phyloP scores from a whole-genome alignment of 768 basidiomycete species.

The Podaxis pistillaris region DNA sequence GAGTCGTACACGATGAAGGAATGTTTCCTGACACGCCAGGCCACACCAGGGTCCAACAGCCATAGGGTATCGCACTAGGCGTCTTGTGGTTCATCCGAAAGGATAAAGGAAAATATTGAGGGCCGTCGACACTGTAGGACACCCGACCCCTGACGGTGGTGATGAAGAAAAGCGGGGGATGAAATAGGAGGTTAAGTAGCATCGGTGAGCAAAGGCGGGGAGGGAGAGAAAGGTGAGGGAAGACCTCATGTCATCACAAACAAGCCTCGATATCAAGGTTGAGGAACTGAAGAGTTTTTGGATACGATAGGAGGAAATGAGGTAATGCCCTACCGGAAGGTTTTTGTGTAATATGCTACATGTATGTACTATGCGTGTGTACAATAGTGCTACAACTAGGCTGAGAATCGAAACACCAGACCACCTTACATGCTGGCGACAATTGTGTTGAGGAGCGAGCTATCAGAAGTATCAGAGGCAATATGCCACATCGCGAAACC shows the following conservation, averaged over 20 bases:
- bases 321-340: not conserved
- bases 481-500: slow-evolving; percentile 70
- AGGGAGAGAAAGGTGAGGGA: not conserved
- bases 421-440: slow-evolving; percentile 33
- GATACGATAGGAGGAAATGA: not conserved
- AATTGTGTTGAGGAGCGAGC: slow-evolving; percentile 55
- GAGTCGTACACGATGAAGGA: not conserved
- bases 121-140: not conserved
- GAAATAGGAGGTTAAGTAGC: not conserved
- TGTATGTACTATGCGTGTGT: not conserved
- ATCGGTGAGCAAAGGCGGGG: not conserved
- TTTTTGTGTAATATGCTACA: not conserved
- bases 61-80: not conserved
- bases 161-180: not conserved
- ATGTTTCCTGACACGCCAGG: not conserved
- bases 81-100: not conserved
- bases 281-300: not conserved
- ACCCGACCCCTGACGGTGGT: not conserved
- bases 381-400: not conserved
- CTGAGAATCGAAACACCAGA: not conserved
- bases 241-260: not conserved
- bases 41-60: not conserved
- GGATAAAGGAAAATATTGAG: not conserved
- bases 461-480: slow-evolving; percentile 54
- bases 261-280: not conserved